A percentile compares a stretch with the other conserved stretches of the same genome.
Conservation (phyloP, 2,329 filamentous ascomycete genomes). For the Plenodomus lindquistii region DNA sequence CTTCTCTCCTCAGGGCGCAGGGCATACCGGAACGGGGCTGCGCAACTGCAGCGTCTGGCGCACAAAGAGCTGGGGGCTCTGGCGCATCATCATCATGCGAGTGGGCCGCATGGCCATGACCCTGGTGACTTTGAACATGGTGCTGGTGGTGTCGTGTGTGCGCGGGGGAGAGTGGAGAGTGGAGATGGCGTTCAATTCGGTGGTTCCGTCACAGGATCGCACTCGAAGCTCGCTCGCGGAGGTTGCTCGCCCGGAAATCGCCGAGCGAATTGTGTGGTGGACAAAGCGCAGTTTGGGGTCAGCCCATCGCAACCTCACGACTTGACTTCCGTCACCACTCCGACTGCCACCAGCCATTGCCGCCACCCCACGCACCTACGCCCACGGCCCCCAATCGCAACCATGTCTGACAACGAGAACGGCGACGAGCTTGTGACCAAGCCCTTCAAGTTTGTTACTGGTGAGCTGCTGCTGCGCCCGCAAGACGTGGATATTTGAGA, state of each 20-base stretch:
- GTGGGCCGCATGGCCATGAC: slow-evolving; percentile 47
- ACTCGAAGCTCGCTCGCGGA: slow-evolving; percentile 28
- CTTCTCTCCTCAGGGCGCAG: slow-evolving; percentile 5
- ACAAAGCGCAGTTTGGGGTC: slow-evolving; percentile 37
- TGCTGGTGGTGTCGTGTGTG: slow-evolving; percentile 7
- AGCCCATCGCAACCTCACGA: slow-evolving; percentile 37
- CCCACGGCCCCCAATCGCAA: slow-evolving; percentile 54
- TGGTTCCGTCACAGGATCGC: slow-evolving; percentile 35
- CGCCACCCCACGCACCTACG: slow-evolving; percentile 22
- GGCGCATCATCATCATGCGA: slow-evolving; percentile 45
- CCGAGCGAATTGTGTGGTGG: slow-evolving; percentile 39
- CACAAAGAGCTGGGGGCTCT: slow-evolving; percentile 42
- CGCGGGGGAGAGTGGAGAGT: slow-evolving; percentile 21
- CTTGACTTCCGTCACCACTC: slow-evolving; percentile 35
- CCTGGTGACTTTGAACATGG: slow-evolving; percentile 44
- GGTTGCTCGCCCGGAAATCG: slow-evolving; percentile 31
- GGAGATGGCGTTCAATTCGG: slow-evolving; percentile 32
- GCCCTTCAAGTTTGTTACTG: slow-evolving; percentile 99
- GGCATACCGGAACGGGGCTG: slow-evolving; percentile 72
- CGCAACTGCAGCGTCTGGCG: slow-evolving; percentile 55
- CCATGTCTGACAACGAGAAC: slow-evolving; percentile 73
- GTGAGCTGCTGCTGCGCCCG: slow-evolving; percentile 59
- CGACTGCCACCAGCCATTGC: slow-evolving; percentile 35
- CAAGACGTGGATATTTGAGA: slow-evolving; percentile 14
- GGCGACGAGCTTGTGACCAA: slow-evolving; percentile 84